These are phyloP conservation scores for Aspergillus bertholletiae DNA, from an alignment of 495 filamentous ascomycete genomes.

Conservation along the genomic window DNA sequence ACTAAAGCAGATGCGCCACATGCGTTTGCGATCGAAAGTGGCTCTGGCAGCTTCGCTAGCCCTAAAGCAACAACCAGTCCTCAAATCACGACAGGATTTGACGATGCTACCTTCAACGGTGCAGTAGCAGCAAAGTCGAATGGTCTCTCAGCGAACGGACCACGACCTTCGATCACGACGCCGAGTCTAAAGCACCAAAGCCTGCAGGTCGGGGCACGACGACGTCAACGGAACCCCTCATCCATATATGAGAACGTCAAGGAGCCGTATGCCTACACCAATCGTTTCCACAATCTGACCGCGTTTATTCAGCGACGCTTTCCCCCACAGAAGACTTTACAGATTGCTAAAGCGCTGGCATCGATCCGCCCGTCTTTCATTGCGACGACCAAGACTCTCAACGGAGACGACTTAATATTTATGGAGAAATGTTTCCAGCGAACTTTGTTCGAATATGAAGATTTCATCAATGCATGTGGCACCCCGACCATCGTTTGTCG, in stretches of 20 bases:
- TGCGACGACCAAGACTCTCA: constrained; percentile 76
- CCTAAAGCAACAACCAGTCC: constrained; percentile 52
- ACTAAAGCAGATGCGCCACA: constrained; percentile 52
- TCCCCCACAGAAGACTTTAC: constrained; percentile 58
- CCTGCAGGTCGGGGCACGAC: constrained; percentile 42
- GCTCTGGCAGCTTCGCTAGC: constrained; percentile 58
- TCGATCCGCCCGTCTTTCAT: constrained; percentile 92
- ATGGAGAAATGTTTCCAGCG: constrained; percentile 97
- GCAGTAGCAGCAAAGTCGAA: constrained; percentile 27
- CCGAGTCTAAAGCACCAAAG: constrained; percentile 47
- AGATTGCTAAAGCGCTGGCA: constrained; percentile 82
- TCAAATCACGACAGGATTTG: constrained; percentile 40
- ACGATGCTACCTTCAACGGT: constrained; percentile 30
- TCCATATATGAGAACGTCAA: constrained; percentile 85
- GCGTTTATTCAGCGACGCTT: constrained; percentile 79
- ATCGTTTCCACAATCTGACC: constrained; percentile 84
- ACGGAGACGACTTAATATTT: constrained; percentile 84
- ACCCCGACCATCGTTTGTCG: constrained; percentile 90
- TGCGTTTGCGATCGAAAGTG: constrained; percentile 70
- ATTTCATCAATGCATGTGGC: constrained; percentile 80
- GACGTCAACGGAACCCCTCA: constrained; percentile 69
- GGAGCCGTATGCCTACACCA: constrained; percentile 85
- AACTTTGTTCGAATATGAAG: constrained; percentile 85
- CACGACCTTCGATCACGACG: constrained; percentile 38
- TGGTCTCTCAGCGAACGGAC: constrained; percentile 28